Evolutionary conservation across 2,329 filamentous ascomycete genomes (phyloP).

Genomic region (Hymenotorrendiella dingleyae): DNA sequence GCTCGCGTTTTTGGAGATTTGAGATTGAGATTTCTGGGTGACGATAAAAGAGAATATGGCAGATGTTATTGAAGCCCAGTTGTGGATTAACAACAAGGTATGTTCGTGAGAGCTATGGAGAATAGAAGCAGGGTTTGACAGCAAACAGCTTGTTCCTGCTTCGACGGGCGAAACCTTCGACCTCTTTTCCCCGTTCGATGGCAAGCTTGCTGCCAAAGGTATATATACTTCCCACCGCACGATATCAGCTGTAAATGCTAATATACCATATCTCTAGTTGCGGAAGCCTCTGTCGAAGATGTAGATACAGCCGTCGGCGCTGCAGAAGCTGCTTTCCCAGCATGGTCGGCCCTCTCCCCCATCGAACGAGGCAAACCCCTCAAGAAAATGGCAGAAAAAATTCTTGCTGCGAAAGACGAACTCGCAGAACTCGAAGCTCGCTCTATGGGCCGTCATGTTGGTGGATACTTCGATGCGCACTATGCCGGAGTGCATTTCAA

Average conservation of each 20-base stretch:
- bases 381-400: constrained; percentile 30
- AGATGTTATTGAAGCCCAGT: constrained; percentile 20
- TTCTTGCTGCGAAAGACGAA: constrained; percentile 27
- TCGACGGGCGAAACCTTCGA: constrained; percentile 2
- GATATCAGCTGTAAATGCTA: background rate
- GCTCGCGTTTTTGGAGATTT: background rate
- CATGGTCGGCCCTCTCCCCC: constrained; percentile 34
- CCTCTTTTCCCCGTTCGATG: constrained; percentile 5
- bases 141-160: background rate
- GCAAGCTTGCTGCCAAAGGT: constrained; percentile 31
- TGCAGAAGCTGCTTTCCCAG: constrained; percentile 33
- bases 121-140: background rate
- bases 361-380: constrained; percentile 29
- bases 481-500: constrained; percentile 35
- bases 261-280: constrained; percentile 28
- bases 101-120: background rate
- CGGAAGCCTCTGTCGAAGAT: constrained; percentile 38
- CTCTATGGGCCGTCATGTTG: constrained; percentile 32
- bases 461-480: constrained; percentile 25
- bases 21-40: background rate
- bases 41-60: background rate
- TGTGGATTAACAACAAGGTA: constrained; percentile 48
- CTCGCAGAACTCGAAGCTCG: constrained; percentile 33
- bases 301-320: constrained; percentile 34
- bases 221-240: background rate